These are phyloP conservation scores for Grosmannia huntii DNA, from an alignment of 2,329 filamentous ascomycete species.

Conservation along the genomic window DNA sequence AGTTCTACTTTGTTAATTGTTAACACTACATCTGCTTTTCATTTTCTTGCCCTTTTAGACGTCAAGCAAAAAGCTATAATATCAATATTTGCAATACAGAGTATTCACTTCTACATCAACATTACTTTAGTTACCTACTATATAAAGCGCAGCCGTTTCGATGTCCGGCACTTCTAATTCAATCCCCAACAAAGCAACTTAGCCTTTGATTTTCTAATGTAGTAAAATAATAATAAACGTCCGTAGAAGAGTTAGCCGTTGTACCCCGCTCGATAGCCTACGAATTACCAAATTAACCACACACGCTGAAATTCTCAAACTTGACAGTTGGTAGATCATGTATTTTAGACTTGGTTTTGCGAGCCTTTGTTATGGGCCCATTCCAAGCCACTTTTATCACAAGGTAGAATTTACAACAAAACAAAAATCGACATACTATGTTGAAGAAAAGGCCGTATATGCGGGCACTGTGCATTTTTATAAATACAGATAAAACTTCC, in stretches of 20 bases:
- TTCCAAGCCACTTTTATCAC: too few species aligned
- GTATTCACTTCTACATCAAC: too few species aligned
- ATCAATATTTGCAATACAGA: too few species aligned
- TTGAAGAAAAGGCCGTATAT: too few species aligned
- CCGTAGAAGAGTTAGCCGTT: neutral
- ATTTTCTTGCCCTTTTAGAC: neutral
- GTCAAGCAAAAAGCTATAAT: neutral
- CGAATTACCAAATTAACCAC: neutral
- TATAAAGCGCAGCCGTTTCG: neutral
- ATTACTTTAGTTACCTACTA: too few species aligned
- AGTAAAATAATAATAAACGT: too few species aligned
- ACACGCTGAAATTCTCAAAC: neutral
- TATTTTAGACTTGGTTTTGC: neutral
- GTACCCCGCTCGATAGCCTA: neutral
- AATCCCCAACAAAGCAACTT: neutral
- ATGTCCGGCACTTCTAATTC: neutral
- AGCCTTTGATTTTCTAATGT: neutral
- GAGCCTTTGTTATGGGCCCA: too few species aligned
- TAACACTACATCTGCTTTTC: neutral
- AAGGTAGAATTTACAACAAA: neutral
- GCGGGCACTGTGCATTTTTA: neutral
- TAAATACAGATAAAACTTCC: neutral
- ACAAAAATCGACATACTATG: neutral
- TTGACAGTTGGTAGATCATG: neutral
- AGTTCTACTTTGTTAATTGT: neutral